phyloP scores from a whole-genome alignment of 352 stramenopile species.

The Salisapilia sapeloensis region DNA sequence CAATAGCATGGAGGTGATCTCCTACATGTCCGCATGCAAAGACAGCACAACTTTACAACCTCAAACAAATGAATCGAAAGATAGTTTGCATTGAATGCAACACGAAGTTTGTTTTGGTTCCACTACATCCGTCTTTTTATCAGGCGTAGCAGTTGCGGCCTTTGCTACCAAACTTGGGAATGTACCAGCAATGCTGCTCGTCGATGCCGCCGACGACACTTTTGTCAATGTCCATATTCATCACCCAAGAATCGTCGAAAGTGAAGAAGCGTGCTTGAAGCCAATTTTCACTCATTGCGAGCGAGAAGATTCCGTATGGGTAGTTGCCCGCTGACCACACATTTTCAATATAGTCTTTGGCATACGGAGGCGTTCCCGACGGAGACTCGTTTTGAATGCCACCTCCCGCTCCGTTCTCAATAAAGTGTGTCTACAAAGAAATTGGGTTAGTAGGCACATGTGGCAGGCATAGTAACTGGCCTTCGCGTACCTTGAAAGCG shows the following conservation, averaged over 20 bases:
- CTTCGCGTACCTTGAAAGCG: no score
- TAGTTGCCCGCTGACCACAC: constrained; percentile 43
- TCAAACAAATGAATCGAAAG: no score
- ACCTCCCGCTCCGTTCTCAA: constrained; percentile 58
- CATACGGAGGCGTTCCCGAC: constrained; percentile 41
- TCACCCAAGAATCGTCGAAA: constrained; percentile 40
- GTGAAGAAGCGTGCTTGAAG: constrained; percentile 42
- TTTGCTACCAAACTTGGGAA: constrained; percentile 15
- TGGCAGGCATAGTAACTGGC: no score
- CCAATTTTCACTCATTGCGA: constrained; percentile 40
- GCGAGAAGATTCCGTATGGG: constrained; percentile 52
- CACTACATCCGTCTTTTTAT: no score
- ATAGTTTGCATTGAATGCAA: no score
- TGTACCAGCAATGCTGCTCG: constrained; percentile 53
- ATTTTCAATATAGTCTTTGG: constrained; percentile 38
- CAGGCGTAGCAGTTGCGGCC: constrained; percentile 21
- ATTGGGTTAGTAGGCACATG: no score
- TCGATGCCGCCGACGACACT: constrained; percentile 35
- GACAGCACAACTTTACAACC: no score
- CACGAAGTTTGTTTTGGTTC: no score
- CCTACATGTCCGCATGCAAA: no score
- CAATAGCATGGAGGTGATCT: no score
- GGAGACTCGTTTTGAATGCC: constrained; percentile 58
- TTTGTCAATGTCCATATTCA: constrained; percentile 22
- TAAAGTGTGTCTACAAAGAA: constrained; percentile 65